Conservation (phyloP, 2,329 filamentous ascomycete species). For the Emericellopsis atlantica region DNA sequence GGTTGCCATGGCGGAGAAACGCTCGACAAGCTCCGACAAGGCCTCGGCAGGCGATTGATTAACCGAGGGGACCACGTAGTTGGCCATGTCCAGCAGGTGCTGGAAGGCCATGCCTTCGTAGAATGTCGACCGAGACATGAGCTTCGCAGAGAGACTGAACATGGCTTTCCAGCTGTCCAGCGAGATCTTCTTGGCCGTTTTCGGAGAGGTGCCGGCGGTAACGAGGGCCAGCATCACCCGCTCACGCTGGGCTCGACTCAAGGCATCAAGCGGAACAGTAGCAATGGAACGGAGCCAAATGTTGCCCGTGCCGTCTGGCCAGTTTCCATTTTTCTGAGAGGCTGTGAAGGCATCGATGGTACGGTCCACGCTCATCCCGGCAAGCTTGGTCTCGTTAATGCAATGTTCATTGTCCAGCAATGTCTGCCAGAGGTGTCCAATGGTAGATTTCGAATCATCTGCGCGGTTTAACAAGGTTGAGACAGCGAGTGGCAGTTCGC, state of each 20-base stretch:
- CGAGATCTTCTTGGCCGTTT: constrained; percentile 9
- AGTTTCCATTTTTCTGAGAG: constrained; percentile 14
- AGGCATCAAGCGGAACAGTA: constrained; percentile 21
- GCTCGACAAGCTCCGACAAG: constrained; percentile 17
- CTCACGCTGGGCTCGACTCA: constrained; percentile 30
- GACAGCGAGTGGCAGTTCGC: constrained; percentile 11
- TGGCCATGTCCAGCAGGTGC: constrained; percentile 19
- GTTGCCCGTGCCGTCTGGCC: constrained; percentile 15
- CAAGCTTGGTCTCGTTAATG: constrained; percentile 18
- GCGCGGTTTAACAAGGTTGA: constrained; percentile 10
- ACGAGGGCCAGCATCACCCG: constrained; percentile 22
- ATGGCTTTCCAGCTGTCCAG: constrained; percentile 20
- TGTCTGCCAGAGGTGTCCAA: constrained; percentile 14
- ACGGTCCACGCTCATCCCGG: constrained; percentile 17
- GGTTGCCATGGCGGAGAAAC: constrained; percentile 17
- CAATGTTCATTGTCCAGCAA: constrained; percentile 24
- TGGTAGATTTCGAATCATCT: constrained; percentile 3
- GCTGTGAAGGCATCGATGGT: constrained; percentile 15
- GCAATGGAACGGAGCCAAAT: constrained; percentile 19
- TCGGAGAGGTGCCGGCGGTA: neutral
- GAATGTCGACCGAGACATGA: constrained; percentile 38
- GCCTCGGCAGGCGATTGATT: constrained; percentile 4
- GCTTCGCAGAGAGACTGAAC: constrained; percentile 31
- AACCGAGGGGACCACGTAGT: constrained; percentile 10
- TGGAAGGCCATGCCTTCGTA: constrained; percentile 31